A percentile compares a stretch with the other conserved stretches of the same genome.
Conservation (phyloP, 345 rosid species). For the Salix dunnii region DNA sequence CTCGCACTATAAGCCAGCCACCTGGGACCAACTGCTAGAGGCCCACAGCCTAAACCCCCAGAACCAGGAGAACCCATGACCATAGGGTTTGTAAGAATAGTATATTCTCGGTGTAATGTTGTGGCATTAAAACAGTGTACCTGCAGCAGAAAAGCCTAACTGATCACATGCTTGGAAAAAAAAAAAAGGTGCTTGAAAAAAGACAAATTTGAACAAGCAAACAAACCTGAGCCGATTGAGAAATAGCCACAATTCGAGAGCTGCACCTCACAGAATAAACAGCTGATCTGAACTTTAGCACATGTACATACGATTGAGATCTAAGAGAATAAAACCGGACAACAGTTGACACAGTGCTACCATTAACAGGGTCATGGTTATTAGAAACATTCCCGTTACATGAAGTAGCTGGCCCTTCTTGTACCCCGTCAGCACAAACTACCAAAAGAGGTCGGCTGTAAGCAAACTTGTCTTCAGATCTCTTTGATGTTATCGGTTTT, state of each 20-base stretch:
- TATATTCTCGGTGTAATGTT: constrained; percentile 59
- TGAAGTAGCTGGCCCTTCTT: constrained; percentile 39
- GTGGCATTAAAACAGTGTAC: constrained; percentile 73
- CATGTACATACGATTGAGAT: constrained; percentile 72
- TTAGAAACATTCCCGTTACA: constrained; percentile 34
- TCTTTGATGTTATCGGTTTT: constrained; percentile 41
- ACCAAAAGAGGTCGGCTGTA: constrained; percentile 69
- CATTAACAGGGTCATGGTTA: constrained; percentile 42
- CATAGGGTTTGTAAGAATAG: constrained; percentile 65
- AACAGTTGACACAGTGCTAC: constrained; percentile 43
- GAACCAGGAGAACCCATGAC: constrained; percentile 36
- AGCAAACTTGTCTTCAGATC: constrained; percentile 45
- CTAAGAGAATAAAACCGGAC: constrained; percentile 72
- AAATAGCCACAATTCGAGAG: constrained; percentile 81
- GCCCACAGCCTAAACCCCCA: constrained; percentile 81
- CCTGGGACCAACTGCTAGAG: constrained; percentile 91
- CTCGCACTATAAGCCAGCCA: constrained; percentile 94
- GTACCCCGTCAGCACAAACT: constrained; percentile 58
- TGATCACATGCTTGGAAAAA: background rate
- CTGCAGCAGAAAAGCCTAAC: constrained; percentile 43
- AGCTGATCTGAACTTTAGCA: constrained; percentile 66
- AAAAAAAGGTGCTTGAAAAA: background rate
- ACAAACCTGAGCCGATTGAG: constrained; percentile 73
- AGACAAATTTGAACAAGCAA: background rate
- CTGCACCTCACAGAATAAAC: constrained; percentile 85